Percentiles rank a stretch among this genome's conserved stretches.
These are phyloP conservation scores for Rhodotorula mucilaginosa DNA, from an alignment of 1,284 basidiomycete species.

Conservation along the genomic window DNA sequence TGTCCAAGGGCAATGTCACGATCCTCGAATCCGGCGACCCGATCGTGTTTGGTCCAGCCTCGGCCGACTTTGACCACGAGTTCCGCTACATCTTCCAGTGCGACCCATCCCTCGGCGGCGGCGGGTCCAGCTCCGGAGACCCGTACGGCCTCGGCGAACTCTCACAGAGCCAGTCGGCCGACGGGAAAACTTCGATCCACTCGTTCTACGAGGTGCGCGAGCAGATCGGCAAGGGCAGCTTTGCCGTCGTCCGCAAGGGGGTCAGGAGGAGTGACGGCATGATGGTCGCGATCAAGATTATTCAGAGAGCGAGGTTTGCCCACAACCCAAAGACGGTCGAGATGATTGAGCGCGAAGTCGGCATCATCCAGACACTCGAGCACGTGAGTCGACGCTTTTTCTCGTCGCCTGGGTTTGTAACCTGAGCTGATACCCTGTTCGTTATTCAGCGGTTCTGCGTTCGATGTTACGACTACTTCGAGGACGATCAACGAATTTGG, in stretches of 20 bases:
- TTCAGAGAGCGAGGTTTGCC: conserved; percentile 52
- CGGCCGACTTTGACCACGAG: conserved; percentile 22
- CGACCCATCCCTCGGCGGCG: conserved; percentile 3
- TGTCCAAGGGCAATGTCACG: conserved; percentile 40
- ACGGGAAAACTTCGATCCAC: conserved; percentile 28
- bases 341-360: conserved; percentile 70
- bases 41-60: conserved; percentile 39
- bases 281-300: conserved; percentile 74
- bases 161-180: conserved; percentile 18
- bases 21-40: conserved; percentile 37
- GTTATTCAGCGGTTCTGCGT: conserved; percentile 66
- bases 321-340: conserved; percentile 53
- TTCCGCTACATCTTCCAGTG: conserved; percentile 38
- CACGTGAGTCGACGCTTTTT: conserved; percentile 54
- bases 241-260: conserved; percentile 73
- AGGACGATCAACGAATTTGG: conserved; percentile 64
- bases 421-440: background rate
- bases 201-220: conserved; percentile 42
- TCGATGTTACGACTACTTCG: conserved; percentile 72
- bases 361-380: conserved; percentile 68
- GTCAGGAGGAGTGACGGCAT: conserved; percentile 60
- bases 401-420: background rate
- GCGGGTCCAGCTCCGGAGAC: background rate
- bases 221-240: conserved; percentile 69
- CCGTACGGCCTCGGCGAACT: conserved; percentile 31